Percentiles rank a stretch among this genome's conserved stretches.
These are phyloP conservation scores for Pterocarpus macrocarpus DNA, from an alignment of 306 rosid species.

Conservation along the genomic window DNA sequence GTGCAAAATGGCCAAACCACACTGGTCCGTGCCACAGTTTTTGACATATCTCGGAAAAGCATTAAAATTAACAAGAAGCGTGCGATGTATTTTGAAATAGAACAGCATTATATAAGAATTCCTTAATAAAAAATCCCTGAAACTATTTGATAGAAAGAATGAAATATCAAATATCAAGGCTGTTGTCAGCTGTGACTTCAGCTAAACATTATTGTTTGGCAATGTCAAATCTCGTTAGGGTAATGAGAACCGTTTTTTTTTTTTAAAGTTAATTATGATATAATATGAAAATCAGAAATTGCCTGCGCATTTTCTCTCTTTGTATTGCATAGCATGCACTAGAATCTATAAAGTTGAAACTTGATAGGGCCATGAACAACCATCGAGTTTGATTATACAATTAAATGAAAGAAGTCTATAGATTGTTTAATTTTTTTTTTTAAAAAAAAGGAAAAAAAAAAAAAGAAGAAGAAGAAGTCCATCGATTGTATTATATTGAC, in stretches of 20 bases:
- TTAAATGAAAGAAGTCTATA: not conserved
- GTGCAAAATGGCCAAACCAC: too few relatives aligned
- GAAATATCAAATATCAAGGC: not conserved
- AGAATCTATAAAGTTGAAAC: conserved; percentile 9
- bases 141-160: not conserved
- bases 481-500: not conserved
- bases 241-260: not conserved
- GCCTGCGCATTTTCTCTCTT: not conserved
- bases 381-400: not conserved
- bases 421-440: not conserved
- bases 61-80: too few relatives aligned
- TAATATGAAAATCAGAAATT: not conserved
- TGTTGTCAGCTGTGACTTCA: conserved; percentile 43
- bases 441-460: not conserved
- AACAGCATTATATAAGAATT: too few relatives aligned
- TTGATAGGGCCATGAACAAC: conserved; percentile 1
- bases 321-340: not conserved
- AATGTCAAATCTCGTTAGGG: not conserved
- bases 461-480: not conserved
- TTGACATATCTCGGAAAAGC: too few relatives aligned
- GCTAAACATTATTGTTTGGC: not conserved
- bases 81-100: too few relatives aligned
- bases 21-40: too few relatives aligned
- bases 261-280: not conserved
- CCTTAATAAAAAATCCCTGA: too few relatives aligned